These are phyloP conservation scores for Fusarium sp. DNA, from an alignment of 2,329 filamentous ascomycete genomes.

Conservation along the genomic window DNA sequence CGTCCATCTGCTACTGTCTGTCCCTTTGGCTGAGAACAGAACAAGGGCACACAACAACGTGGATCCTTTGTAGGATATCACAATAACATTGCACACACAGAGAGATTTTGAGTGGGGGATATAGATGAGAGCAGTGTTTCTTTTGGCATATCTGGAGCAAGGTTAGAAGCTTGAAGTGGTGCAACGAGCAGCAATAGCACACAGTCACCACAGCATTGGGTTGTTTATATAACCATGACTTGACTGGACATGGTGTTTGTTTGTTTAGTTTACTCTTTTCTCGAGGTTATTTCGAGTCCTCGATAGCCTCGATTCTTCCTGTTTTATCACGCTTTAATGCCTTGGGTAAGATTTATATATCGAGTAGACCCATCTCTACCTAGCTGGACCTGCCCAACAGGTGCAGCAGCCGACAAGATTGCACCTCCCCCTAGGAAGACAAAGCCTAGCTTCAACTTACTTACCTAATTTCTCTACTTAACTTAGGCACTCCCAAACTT, in stretches of 20 bases:
- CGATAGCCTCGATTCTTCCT: neutral
- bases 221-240: neutral
- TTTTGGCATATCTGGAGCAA: neutral
- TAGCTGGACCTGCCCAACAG: constrained; percentile 4
- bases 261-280: neutral
- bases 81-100: neutral
- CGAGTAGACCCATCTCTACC: neutral
- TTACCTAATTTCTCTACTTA: neutral
- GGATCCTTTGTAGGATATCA: neutral
- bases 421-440: neutral
- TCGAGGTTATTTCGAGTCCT: neutral
- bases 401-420: neutral
- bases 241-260: neutral
- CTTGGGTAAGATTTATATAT: neutral
- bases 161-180: neutral
- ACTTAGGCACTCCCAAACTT: neutral
- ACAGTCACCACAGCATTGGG: neutral
- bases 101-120: neutral
- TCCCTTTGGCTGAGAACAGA: neutral
- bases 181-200: neutral
- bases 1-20: constrained; percentile 1
- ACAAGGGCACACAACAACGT: constrained; percentile 4
- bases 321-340: neutral
- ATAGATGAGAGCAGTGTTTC: neutral
- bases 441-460: neutral